Evolutionary conservation across 192 early-diverging fungal genomes (phyloP).

Genomic region (Funneliformis mosseae): DNA sequence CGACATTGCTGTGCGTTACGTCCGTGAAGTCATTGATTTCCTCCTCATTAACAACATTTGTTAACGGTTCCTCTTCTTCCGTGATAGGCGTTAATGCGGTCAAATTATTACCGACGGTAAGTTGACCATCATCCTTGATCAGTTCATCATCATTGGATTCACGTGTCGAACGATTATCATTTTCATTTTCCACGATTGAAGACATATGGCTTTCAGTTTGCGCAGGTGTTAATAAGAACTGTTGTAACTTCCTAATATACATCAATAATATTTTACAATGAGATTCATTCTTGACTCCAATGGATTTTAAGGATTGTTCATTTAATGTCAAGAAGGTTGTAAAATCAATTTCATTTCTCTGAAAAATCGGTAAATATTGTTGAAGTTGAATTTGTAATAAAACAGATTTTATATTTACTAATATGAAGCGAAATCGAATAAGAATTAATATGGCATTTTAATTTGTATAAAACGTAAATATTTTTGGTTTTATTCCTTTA

Average conservation of each 20-base stretch:
- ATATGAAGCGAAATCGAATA: background rate
- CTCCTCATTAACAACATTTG: no score
- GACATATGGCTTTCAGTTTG: background rate
- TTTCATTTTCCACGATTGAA: no score
- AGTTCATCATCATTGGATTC: no score
- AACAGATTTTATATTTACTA: background rate
- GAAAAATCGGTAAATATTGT: conserved; percentile 17
- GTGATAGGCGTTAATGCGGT: background rate
- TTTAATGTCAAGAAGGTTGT: conserved; percentile 15
- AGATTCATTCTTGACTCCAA: background rate
- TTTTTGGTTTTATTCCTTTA: no score
- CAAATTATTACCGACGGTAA: background rate
- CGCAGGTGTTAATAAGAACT: background rate
- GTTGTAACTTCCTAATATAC: background rate
- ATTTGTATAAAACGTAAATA: no score
- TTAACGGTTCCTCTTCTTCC: background rate
- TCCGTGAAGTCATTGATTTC: background rate
- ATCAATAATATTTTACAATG: background rate
- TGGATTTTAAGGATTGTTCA: background rate
- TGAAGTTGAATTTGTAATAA: background rate
- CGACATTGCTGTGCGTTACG: background rate
- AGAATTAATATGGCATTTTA: no score
- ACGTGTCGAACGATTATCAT: no score
- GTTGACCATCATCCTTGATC: no score
- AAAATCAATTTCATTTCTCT: conserved; percentile 14